These are phyloP conservation scores for Carex myosuroides DNA, from an alignment of 176 grass and related monocot genomes.

Conservation along the genomic window DNA sequence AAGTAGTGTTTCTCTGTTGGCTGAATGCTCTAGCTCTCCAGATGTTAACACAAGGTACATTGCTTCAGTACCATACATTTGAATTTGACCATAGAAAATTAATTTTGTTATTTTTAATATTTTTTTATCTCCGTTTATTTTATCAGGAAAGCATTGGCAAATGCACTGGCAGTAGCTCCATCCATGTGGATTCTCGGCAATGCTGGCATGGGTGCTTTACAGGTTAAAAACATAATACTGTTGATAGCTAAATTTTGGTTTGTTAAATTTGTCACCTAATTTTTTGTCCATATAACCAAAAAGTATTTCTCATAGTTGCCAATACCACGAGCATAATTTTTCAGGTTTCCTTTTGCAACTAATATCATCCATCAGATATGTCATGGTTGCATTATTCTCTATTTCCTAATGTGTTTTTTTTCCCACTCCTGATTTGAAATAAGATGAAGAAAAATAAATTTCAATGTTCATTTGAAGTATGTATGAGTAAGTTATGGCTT, in stretches of 20 bases:
- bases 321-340: neutral
- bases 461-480: neutral
- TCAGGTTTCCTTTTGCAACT: neutral
- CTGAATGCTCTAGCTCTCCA: slow-evolving; percentile 92
- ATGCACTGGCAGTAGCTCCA: slow-evolving; percentile 85
- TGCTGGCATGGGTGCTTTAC: slow-evolving; percentile 92
- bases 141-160: slow-evolving; percentile 96
- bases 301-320: neutral
- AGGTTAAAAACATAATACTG: slow-evolving; percentile 29
- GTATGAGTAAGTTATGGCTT: neutral
- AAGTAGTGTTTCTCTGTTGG: slow-evolving; percentile 74
- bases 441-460: neutral
- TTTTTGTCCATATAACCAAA: neutral
- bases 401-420: neutral
- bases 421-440: neutral
- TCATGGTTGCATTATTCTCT: neutral
- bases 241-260: neutral
- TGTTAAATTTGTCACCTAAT: neutral
- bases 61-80: neutral
- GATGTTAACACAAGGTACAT: slow-evolving; percentile 91
- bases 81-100: neutral
- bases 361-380: neutral
- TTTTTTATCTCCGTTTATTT: slow-evolving; percentile 17
- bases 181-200: slow-evolving; percentile 98
- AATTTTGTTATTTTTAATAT: neutral